phyloP scores from a whole-genome alignment of 805 yeast genomes.

The Nakazawaea sp. region DNA sequence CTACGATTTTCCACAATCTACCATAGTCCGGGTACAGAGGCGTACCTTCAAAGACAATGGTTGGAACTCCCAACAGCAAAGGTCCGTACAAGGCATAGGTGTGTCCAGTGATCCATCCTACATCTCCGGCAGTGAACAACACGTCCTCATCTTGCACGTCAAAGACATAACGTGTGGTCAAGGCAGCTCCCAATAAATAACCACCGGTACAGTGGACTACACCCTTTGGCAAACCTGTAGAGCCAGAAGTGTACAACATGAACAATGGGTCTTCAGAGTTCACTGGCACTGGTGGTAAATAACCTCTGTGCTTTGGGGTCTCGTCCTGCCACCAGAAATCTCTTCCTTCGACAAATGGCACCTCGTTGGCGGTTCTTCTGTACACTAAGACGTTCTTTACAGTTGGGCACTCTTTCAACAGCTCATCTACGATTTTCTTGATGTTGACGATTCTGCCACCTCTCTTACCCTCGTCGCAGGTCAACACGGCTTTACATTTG shows the following conservation, averaged over 20 bases:
- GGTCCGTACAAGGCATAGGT: constrained; percentile 96
- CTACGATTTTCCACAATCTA: constrained; percentile 95
- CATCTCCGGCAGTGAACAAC: constrained; percentile 95
- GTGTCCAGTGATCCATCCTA: constrained; percentile 99
- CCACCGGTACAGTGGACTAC: constrained; percentile 95
- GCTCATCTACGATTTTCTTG: constrained; percentile 94
- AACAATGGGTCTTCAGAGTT: constrained; percentile 92
- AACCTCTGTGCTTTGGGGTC: constrained; percentile 70
- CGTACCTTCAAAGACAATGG: constrained; percentile 93
- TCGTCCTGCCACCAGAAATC: constrained; percentile 97
- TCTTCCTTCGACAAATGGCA: constrained; percentile 71
- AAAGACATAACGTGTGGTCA: constrained; percentile 88
- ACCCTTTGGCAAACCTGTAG: constrained; percentile 98
- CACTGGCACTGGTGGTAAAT: constrained; percentile 82
- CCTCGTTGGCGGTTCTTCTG: constrained; percentile 78
- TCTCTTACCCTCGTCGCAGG: constrained; percentile 92
- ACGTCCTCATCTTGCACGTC: constrained; percentile 87
- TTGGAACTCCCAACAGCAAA: constrained; percentile 77
- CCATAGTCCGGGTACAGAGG: constrained; percentile 96
- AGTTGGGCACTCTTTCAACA: constrained; percentile 63
- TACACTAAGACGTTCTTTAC: constrained; percentile 83
- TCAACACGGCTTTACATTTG: constrained; percentile 75
- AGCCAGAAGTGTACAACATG: constrained; percentile 94
- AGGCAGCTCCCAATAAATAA: constrained; percentile 84
- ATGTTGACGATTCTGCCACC: constrained; percentile 93